A percentile compares a stretch with the other conserved stretches of the same genome.
These are phyloP conservation scores for Akanthomyces muscarius DNA, from an alignment of 2,329 filamentous ascomycete genomes.

Conservation along the genomic window DNA sequence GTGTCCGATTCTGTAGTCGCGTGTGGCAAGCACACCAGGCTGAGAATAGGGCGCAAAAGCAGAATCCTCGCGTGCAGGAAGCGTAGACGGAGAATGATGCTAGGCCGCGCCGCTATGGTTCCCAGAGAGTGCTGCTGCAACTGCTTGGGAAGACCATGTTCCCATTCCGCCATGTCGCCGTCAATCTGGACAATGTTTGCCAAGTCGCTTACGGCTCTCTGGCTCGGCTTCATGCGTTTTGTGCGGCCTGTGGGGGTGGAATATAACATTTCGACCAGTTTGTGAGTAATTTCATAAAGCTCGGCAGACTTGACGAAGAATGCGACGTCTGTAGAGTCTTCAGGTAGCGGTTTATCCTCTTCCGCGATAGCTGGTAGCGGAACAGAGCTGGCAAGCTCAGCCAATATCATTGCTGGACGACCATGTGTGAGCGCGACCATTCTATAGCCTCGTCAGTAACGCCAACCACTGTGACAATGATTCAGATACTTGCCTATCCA, in stretches of 20 bases:
- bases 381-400: conserved; percentile 25
- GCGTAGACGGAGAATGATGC: conserved; percentile 31
- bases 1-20: conserved; percentile 15
- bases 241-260: conserved; percentile 19
- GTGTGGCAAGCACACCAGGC: conserved; percentile 30
- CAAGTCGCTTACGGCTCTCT: conserved; percentile 24
- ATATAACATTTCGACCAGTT: conserved; percentile 29
- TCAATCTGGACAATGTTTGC: conserved; percentile 32
- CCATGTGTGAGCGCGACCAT: conserved; percentile 36
- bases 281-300: conserved; percentile 36
- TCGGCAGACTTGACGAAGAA: conserved; percentile 35
- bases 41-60: conserved; percentile 31
- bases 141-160: conserved; percentile 25
- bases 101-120: conserved; percentile 3
- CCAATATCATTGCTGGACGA: conserved; percentile 33
- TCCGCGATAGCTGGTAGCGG: conserved; percentile 24
- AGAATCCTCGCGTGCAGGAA: conserved; percentile 35
- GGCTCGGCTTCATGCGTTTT: conserved; percentile 7
- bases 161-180: conserved; percentile 30
- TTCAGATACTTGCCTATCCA: conserved; percentile 32
- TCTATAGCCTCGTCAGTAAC: conserved; percentile 20
- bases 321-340: conserved; percentile 20
- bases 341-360: neutral
- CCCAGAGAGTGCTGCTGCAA: conserved; percentile 1
- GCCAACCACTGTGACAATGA: accelerated